Conservation (phyloP, 129 eudicot genomes). For the Arctium minus region DNA sequence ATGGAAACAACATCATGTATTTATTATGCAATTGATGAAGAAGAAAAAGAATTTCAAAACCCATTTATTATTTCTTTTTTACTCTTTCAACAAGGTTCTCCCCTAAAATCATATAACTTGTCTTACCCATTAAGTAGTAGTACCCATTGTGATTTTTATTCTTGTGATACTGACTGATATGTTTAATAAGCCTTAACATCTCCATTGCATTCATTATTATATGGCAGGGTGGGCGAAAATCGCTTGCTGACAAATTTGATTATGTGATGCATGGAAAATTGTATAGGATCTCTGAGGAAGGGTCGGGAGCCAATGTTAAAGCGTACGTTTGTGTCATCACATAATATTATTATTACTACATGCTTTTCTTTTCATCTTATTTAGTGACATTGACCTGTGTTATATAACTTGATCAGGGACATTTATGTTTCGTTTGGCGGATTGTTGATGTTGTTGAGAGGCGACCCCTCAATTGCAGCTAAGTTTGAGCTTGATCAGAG, state of each 20-base stretch:
- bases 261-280: conserved; percentile 95
- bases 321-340: conserved; percentile 32
- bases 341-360: neutral
- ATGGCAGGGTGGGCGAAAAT: conserved; percentile 69
- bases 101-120: too few relatives aligned
- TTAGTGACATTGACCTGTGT: neutral
- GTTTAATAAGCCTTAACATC: too few relatives aligned
- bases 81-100: too few relatives aligned
- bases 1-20: too few relatives aligned
- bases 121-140: too few relatives aligned
- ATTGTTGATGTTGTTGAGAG: conserved; percentile 80
- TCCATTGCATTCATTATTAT: too few relatives aligned
- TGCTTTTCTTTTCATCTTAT: neutral
- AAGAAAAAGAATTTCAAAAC: too few relatives aligned
- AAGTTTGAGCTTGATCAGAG: conserved; percentile 94
- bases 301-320: conserved; percentile 54
- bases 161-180: too few relatives aligned
- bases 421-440: conserved; percentile 88
- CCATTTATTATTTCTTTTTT: too few relatives aligned
- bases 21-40: too few relatives aligned
- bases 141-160: too few relatives aligned
- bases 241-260: conserved; percentile 84
- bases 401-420: conserved; percentile 40
- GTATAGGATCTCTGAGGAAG: conserved; percentile 70
- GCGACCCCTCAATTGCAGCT: conserved; percentile 73